phyloP scores from a whole-genome alignment of 371 early-diverging fungal species.

The Haplosporangium sp. region DNA sequence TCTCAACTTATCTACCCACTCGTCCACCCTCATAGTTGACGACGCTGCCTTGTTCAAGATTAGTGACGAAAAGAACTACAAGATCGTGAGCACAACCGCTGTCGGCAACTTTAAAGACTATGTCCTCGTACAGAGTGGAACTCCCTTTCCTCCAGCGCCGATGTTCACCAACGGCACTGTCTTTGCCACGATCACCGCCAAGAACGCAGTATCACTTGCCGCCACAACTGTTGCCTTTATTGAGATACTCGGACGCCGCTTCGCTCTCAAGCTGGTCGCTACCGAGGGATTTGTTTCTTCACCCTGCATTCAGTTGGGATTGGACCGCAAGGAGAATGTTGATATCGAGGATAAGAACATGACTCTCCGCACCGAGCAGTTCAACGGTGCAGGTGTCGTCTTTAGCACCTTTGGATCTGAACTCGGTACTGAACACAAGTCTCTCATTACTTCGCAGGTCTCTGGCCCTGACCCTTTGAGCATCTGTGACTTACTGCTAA shows the following conservation, averaged over 20 bases:
- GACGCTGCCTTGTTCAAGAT: slow-evolving; percentile 66
- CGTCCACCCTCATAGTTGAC: slow-evolving; percentile 46
- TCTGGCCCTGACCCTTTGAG: slow-evolving; percentile 65
- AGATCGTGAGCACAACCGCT: slow-evolving; percentile 34
- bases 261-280: slow-evolving; percentile 64
- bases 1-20: background rate
- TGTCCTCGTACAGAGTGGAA: slow-evolving; percentile 78
- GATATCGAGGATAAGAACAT: slow-evolving; percentile 57
- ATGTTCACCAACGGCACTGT: slow-evolving; percentile 62
- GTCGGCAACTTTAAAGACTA: slow-evolving; percentile 6
- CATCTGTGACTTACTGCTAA: slow-evolving; percentile 52
- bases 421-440: slow-evolving; percentile 51
- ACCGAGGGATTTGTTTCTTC: slow-evolving; percentile 70
- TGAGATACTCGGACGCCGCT: slow-evolving; percentile 75
- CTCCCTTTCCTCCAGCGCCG: slow-evolving; percentile 60
- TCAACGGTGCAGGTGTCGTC: slow-evolving; percentile 58
- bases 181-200: slow-evolving; percentile 68
- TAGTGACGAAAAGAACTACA: slow-evolving; percentile 67
- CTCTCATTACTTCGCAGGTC: slow-evolving; percentile 40
- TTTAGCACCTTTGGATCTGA: slow-evolving; percentile 23
- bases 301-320: slow-evolving; percentile 71
- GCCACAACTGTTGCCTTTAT: slow-evolving; percentile 75
- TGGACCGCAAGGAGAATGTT: slow-evolving; percentile 43
- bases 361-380: slow-evolving; percentile 58
- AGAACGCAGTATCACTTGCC: slow-evolving; percentile 66